Base-by-base conservation (phyloP, 805 yeast genomes). In the Candida loeiensis region DNA sequence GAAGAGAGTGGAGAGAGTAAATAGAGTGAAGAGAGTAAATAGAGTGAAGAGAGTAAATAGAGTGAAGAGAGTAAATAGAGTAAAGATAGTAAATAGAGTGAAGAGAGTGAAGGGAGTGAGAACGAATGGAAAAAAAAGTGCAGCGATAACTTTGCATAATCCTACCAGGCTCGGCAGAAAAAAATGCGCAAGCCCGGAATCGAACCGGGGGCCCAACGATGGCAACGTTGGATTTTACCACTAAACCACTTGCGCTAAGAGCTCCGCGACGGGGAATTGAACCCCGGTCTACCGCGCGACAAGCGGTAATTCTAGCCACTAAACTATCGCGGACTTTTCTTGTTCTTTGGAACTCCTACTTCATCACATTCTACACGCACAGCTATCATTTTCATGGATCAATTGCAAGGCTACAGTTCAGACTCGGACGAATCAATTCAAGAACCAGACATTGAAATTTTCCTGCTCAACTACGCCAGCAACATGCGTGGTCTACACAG, bases 401-500 rank as follows among this genome's bases (percentile, higher is more conserved):
- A 27, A 37, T 19, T 39, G 8, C 39, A 43, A n/a, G 49, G 34
- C 12, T 52, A 52, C 27, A 13, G n/a, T 36, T 46, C 52, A 4
- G 53, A 52, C 41, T 47, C 46, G 20, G 32, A 44, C 34, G 19
- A 30, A n/a, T 32, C 37, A 12, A 32, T 34, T 17, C 40, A 36
- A 14, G 32, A 21, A 30, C 20, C 22, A 11, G 28, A 19, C 12
- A 16, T 33, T 8, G 21, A 24, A 16, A 32, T 45, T 4, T 48
- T 22, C 22, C 43, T 48, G 51, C 52, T 50, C 26, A 57, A 56
- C 39, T 54, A 51, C 44, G 36, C 48, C 39, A 41, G 45, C 38
- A 44, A 36, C 42, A 46, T 30, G 48, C 31, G 32, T 20, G 24
- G 39, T 4, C 45, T 38, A 17, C 21, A 37, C 6, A 27, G 49